A percentile compares a stretch with the other conserved stretches of the same genome.
phyloP scores from a whole-genome alignment of 805 yeast species.

The Yarrowia sp. region DNA sequence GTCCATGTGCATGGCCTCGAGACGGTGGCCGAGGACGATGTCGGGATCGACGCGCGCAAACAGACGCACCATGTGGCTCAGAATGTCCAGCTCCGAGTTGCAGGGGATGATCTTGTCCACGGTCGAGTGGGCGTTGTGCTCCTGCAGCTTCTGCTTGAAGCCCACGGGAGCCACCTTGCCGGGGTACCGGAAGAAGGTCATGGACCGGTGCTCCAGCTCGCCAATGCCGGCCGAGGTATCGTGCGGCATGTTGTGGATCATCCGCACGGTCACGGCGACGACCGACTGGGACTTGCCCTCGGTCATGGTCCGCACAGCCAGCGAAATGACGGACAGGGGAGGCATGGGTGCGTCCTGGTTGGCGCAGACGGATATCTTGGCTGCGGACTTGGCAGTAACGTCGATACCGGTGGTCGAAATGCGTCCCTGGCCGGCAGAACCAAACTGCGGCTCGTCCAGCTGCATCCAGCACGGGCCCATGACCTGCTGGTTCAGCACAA shows the following conservation, averaged over 20 bases:
- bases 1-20: conserved; percentile 76
- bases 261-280: conserved; percentile 74
- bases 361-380: conserved; percentile 27
- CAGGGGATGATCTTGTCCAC: conserved; percentile 37
- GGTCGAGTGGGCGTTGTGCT: conserved; percentile 34
- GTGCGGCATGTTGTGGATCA: conserved; percentile 65
- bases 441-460: conserved; percentile 60
- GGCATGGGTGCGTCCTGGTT: conserved; percentile 49
- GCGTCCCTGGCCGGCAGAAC: neutral
- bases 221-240: conserved; percentile 70
- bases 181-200: conserved; percentile 78
- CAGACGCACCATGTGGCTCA: conserved; percentile 50
- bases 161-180: conserved; percentile 70
- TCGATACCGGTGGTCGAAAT: conserved; percentile 6
- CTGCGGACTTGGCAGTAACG: neutral
- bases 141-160: conserved; percentile 51
- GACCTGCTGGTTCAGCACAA: conserved; percentile 74
- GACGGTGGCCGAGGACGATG: conserved; percentile 79
- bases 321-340: conserved; percentile 65
- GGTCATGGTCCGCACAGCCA: conserved; percentile 77
- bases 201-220: conserved; percentile 32
- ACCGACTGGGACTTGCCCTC: conserved; percentile 80
- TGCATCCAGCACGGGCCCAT: conserved; percentile 99
- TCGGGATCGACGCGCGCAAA: conserved; percentile 90
- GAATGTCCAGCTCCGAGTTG: conserved; percentile 12